Base-by-base conservation (phyloP, 768 basidiomycete genomes). In the Pulveroboletus sp. region DNA sequence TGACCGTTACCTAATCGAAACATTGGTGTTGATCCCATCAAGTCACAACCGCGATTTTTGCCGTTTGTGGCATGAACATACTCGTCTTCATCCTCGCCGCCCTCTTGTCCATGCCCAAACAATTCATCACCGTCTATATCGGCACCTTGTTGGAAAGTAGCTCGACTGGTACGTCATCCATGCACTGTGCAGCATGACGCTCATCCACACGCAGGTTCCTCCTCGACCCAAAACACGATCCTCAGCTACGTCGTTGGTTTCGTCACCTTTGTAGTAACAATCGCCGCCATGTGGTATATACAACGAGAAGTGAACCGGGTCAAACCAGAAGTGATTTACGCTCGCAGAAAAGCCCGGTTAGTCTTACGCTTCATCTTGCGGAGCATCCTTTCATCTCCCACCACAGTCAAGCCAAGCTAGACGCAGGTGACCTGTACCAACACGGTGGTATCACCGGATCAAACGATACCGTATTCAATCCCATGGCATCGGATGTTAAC, bases 111-210 rank as follows among this genome's bases (percentile, higher is more conserved):
- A 68, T 92, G 62, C 93, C 93, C 7, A 94, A 94, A 62, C 93
- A 97, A 65, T 85, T 97, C 58, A 79, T 92, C 56, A 90, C 87
- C 8, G 94, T 97, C 12, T 97, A 97, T 61, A 77, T 94, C 14
- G 93, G 93, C 31, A 90, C 90, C 25, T 73, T 88, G 24, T 65
- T 90, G n/a, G 80, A 86, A 53, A 70, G 21, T 20, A 20, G 78
- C 20, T 72, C 76, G 4, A 66, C 57, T 6, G 69, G 65, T 62
- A 40, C 27, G 52, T 55, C 6, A 17, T 20, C 13, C 44, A 20
- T 36, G 20, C 5, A 17, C 21, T 20, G 42, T 27, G 14, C 12
- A 5, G 11, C 24, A 6, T 37, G 49, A 31, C 43, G 37, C 34
- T 55, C 12, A 62, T 29, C 40, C 36, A 17, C n/a, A 38, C 24